Percentiles rank a stretch among this genome's conserved stretches.
Evolutionary conservation across 2,329 filamentous ascomycete species (phyloP).

Genomic region (Colletotrichum zoysiae): DNA sequence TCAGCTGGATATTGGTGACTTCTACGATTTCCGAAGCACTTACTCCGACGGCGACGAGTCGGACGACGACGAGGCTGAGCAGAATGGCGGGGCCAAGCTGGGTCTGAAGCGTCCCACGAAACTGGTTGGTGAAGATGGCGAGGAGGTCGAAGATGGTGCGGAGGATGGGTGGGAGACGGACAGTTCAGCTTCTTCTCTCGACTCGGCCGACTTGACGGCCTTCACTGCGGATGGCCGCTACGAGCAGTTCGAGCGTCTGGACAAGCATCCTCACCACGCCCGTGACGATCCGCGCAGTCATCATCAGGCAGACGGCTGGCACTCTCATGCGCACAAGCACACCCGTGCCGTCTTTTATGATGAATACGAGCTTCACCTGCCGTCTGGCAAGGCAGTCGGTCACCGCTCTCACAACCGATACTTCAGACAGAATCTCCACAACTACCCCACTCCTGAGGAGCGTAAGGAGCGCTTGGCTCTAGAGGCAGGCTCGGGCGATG

Average conservation of each 20-base stretch:
- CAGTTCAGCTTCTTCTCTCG: conserved; percentile 87
- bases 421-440: conserved; percentile 91
- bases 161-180: conserved; percentile 97
- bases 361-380: conserved; percentile 93
- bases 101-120: conserved; percentile 70
- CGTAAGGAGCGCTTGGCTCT: conserved; percentile 76
- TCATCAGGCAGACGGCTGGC: conserved; percentile 81
- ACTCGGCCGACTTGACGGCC: conserved; percentile 84
- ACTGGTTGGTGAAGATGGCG: conserved; percentile 63
- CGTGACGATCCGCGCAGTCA: conserved; percentile 78
- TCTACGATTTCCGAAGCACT: conserved; percentile 95
- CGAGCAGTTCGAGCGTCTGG: conserved; percentile 78
- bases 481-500: conserved; percentile 54
- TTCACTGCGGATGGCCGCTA: conserved; percentile 80
- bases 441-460: conserved; percentile 84
- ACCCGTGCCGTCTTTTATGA: conserved; percentile 85
- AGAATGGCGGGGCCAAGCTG: conserved; percentile 75
- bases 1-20: conserved; percentile 94
- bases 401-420: conserved; percentile 90
- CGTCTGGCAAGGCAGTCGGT: conserved; percentile 88
- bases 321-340: conserved; percentile 85
- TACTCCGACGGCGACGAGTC: conserved; percentile 86
- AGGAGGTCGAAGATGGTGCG: conserved; percentile 64
- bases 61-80: conserved; percentile 67
- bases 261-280: conserved; percentile 81